phyloP scores from a whole-genome alignment of 371 early-diverging fungal species.

The Zychaea mexicana region DNA sequence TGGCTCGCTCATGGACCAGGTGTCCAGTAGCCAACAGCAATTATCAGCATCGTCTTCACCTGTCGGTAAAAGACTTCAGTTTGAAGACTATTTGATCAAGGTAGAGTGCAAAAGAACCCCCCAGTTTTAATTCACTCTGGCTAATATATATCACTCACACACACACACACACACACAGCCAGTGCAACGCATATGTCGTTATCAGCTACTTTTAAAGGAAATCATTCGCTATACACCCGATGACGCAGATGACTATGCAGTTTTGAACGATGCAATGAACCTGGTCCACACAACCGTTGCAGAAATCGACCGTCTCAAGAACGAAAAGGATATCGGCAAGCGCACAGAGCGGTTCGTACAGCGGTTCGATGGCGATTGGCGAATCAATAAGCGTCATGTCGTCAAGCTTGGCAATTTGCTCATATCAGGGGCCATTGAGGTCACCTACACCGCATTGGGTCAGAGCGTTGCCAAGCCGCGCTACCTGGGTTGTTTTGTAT shows the following conservation, averaged over 20 bases:
- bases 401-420: slow-evolving; percentile 34
- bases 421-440: slow-evolving; percentile 45
- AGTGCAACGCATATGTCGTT: slow-evolving; percentile 53
- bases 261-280: slow-evolving; percentile 25
- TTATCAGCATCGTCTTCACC: not conserved
- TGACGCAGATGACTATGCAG: slow-evolving; percentile 24
- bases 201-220: slow-evolving; percentile 45
- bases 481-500: slow-evolving; percentile 59
- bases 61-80: slow-evolving; percentile 31
- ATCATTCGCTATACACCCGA: slow-evolving; percentile 38
- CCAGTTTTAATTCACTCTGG: no score
- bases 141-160: not conserved
- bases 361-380: slow-evolving; percentile 43
- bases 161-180: no score
- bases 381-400: slow-evolving; percentile 31
- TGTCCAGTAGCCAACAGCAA: not conserved
- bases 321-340: slow-evolving; percentile 33
- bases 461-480: slow-evolving; percentile 37
- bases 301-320: slow-evolving; percentile 36
- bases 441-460: slow-evolving; percentile 43
- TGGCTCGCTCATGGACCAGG: slow-evolving; percentile 2
- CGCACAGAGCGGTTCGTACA: slow-evolving; percentile 39
- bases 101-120: no score
- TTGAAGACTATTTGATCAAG: slow-evolving; percentile 54
- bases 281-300: slow-evolving; percentile 38